Conservation (phyloP, 1,139 yeast species). For the Suhomyces choctaworum region DNA sequence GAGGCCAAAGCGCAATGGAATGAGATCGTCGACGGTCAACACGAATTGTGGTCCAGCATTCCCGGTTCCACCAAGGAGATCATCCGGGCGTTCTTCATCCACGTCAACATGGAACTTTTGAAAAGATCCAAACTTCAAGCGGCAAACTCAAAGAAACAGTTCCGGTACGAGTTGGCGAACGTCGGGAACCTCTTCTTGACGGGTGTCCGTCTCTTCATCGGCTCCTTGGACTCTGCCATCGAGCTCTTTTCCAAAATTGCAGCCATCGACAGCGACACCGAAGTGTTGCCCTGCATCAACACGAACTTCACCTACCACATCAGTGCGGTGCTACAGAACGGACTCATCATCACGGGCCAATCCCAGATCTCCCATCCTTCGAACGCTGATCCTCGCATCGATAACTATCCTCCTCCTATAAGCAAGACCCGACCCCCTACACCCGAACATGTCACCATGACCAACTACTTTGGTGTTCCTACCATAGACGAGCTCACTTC, state of each 20-base stretch:
- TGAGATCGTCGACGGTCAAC: slow-evolving; percentile 76
- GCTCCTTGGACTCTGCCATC: slow-evolving; percentile 81
- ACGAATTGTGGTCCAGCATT: slow-evolving; percentile 63
- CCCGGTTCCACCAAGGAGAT: slow-evolving; percentile 70
- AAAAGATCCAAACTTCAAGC: slow-evolving; percentile 58
- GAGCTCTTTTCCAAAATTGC: slow-evolving; percentile 72
- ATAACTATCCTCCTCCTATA: slow-evolving; percentile 41
- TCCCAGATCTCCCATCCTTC: slow-evolving; percentile 91
- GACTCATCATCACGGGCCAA: slow-evolving; percentile 84
- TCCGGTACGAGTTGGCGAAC: slow-evolving; percentile 74
- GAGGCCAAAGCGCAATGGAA: slow-evolving; percentile 75
- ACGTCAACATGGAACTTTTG: slow-evolving; percentile 73
- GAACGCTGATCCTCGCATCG: slow-evolving; percentile 17
- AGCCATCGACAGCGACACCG: slow-evolving; percentile 53
- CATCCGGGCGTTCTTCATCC: slow-evolving; percentile 73
- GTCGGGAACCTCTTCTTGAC: slow-evolving; percentile 83
- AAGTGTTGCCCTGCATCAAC: slow-evolving; percentile 78
- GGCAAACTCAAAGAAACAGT: slow-evolving; percentile 47
- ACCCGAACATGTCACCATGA: slow-evolving; percentile 24
- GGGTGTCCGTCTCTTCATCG: slow-evolving; percentile 79
- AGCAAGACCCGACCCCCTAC: slow-evolving; percentile 39
- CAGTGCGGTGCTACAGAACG: slow-evolving; percentile 71
- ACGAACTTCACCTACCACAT: slow-evolving; percentile 87
- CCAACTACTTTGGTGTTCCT: slow-evolving; percentile 20
- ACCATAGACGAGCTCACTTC: slow-evolving; percentile 13